Evolutionary conservation across 192 early-diverging fungal species (phyloP).

Genomic region (Entomortierella lignicola): DNA sequence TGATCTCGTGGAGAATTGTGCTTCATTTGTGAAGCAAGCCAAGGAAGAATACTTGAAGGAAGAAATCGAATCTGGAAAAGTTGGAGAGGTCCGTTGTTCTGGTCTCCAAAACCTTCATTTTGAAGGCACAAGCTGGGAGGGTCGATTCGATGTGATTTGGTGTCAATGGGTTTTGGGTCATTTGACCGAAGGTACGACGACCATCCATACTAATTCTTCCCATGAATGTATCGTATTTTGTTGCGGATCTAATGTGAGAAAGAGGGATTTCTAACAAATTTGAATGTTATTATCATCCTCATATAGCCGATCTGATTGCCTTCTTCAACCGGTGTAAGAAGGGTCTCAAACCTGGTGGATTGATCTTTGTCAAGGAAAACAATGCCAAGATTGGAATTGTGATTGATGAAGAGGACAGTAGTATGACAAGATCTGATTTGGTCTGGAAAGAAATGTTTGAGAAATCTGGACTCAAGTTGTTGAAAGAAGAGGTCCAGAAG

Average conservation of each 20-base stretch:
- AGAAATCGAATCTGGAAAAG: conserved; percentile 65
- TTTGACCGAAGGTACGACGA: conserved; percentile 81
- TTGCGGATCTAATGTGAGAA: neutral
- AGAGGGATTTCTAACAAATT: neutral
- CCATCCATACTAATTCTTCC: too few species aligned
- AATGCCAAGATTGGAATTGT: conserved; percentile 70
- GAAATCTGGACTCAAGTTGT: conserved; percentile 67
- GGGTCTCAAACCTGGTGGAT: conserved; percentile 77
- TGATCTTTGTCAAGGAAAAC: conserved; percentile 96
- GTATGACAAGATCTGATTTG: conserved; percentile 76
- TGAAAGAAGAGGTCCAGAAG: conserved; percentile 73
- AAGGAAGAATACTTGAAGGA: conserved; percentile 66
- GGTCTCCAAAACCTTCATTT: conserved; percentile 77
- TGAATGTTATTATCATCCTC: neutral
- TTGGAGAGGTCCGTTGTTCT: conserved; percentile 73
- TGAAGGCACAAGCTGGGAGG: conserved; percentile 73
- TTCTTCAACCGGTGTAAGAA: conserved; percentile 84
- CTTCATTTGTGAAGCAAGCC: conserved; percentile 82
- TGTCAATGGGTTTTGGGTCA: conserved; percentile 98
- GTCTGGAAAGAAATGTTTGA: conserved; percentile 72
- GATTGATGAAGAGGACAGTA: conserved; percentile 87
- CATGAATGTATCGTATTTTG: neutral
- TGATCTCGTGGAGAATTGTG: conserved; percentile 91
- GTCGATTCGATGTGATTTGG: conserved; percentile 95
- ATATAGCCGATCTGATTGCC: conserved; percentile 78